A percentile compares a stretch with the other conserved stretches of the same genome.
These are phyloP conservation scores for Sonneratia alba DNA, from an alignment of 345 rosid genomes.

Conservation along the genomic window DNA sequence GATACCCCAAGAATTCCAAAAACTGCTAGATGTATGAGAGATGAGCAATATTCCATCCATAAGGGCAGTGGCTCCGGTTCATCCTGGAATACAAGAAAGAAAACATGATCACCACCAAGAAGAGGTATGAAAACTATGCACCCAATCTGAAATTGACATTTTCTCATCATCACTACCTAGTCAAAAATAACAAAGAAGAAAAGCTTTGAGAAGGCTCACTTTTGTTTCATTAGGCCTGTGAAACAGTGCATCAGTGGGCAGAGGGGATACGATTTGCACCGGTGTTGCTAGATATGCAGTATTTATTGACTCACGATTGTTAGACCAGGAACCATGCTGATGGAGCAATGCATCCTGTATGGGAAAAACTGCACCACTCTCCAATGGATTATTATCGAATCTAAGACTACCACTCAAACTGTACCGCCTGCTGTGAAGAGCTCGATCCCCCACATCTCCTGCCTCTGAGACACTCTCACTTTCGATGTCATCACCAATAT, in stretches of 20 bases:
- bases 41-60: conserved; percentile 41
- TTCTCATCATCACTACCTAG: not conserved
- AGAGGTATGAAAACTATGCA: not conserved
- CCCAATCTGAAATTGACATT: not conserved
- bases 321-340: conserved; percentile 13
- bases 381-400: conserved; percentile 22
- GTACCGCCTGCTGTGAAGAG: conserved; percentile 38
- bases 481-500: conserved; percentile 35
- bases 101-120: not conserved
- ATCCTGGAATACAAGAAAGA: conserved; percentile 20
- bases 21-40: conserved; percentile 51
- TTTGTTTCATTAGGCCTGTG: conserved; percentile 20
- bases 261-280: conserved; percentile 35
- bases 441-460: conserved; percentile 83
- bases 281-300: conserved; percentile 21
- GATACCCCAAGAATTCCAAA: conserved; percentile 80
- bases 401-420: conserved; percentile 34
- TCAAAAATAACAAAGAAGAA: not conserved
- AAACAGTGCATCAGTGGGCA: conserved; percentile 34
- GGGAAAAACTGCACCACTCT: conserved; percentile 26
- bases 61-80: conserved; percentile 29
- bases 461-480: conserved; percentile 74
- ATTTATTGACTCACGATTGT: conserved; percentile 19
- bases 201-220: conserved; percentile 15
- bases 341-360: conserved; percentile 16